Evolutionary conservation across 2,329 filamentous ascomycete species (phyloP).

Genomic region (Uncinocarpus reesii): DNA sequence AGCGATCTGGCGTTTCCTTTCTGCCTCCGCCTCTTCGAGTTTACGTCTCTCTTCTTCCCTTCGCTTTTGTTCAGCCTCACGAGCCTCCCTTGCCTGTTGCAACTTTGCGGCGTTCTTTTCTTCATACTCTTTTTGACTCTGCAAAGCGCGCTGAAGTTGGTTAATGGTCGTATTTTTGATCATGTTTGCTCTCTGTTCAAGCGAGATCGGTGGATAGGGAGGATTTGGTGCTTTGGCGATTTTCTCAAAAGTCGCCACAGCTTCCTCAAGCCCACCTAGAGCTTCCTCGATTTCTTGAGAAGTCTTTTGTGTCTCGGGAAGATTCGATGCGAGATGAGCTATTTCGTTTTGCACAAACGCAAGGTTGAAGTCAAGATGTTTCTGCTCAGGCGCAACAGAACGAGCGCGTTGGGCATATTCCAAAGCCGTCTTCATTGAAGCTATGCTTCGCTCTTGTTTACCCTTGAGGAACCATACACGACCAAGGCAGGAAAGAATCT

Average conservation of each 20-base stretch:
- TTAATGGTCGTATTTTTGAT: slow-evolving; percentile 87
- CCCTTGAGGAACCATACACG: slow-evolving; percentile 79
- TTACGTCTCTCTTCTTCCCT: slow-evolving; percentile 67
- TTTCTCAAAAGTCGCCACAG: slow-evolving; percentile 58
- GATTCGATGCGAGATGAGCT: slow-evolving; percentile 64
- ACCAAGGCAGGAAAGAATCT: slow-evolving; percentile 74
- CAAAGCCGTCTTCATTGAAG: slow-evolving; percentile 54
- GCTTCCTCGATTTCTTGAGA: slow-evolving; percentile 73
- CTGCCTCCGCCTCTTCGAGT: slow-evolving; percentile 57
- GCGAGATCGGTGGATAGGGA: slow-evolving; percentile 79
- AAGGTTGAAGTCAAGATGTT: slow-evolving; percentile 94
- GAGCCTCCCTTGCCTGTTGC: slow-evolving; percentile 63
- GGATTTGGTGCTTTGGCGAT: slow-evolving; percentile 55
- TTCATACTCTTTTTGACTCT: slow-evolving; percentile 82
- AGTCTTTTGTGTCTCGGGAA: slow-evolving; percentile 66
- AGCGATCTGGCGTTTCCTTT: slow-evolving; percentile 69
- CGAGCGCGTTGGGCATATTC: slow-evolving; percentile 59
- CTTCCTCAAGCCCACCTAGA: slow-evolving; percentile 67
- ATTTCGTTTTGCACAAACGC: slow-evolving; percentile 96
- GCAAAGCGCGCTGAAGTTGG: slow-evolving; percentile 75
- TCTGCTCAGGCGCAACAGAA: slow-evolving; percentile 65
- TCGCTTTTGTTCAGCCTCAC: slow-evolving; percentile 67
- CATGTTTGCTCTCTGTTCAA: slow-evolving; percentile 96
- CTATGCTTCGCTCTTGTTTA: slow-evolving; percentile 53
- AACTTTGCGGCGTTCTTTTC: slow-evolving; percentile 85